phyloP scores from a whole-genome alignment of 345 rosid genomes.

The Lenwebbia sp. region DNA sequence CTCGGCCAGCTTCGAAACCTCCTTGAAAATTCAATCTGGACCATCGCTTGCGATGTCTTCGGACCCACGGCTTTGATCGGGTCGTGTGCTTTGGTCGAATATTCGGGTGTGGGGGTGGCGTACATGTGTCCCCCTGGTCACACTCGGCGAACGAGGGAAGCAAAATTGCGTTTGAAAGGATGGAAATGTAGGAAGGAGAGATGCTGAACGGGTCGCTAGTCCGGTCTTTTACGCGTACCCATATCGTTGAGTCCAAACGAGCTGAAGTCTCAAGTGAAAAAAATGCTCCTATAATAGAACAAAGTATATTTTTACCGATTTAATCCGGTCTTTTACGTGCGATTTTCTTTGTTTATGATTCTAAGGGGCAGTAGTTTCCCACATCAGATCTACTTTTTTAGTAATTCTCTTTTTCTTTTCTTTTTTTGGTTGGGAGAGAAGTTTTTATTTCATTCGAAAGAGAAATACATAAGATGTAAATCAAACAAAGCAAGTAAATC shows the following conservation, averaged over 20 bases:
- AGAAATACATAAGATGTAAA: too few relatives aligned
- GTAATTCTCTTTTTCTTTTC: not conserved
- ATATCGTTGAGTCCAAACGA: not conserved
- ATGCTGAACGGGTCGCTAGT: not conserved
- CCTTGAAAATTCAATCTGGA: not conserved
- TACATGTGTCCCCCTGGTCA: not conserved
- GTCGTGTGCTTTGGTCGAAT: not conserved
- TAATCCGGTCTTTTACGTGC: not conserved
- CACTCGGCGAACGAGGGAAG: not conserved
- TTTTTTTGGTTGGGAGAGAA: too few relatives aligned
- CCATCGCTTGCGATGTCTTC: not conserved
- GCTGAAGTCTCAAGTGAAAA: not conserved
- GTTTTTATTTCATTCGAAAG: too few relatives aligned
- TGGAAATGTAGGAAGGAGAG: not conserved
- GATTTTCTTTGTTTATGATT: not conserved
- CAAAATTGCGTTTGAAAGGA: not conserved
- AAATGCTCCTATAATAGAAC: not conserved
- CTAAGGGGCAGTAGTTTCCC: not conserved
- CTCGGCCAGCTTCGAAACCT: not conserved
- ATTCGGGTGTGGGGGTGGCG: not conserved
- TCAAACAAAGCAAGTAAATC: too few relatives aligned
- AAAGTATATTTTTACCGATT: not conserved
- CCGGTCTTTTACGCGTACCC: not conserved
- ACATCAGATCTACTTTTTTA: not conserved
- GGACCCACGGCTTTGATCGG: not conserved